phyloP scores from a whole-genome alignment of 1,284 basidiomycete species.

The Leccinum variabile region DNA sequence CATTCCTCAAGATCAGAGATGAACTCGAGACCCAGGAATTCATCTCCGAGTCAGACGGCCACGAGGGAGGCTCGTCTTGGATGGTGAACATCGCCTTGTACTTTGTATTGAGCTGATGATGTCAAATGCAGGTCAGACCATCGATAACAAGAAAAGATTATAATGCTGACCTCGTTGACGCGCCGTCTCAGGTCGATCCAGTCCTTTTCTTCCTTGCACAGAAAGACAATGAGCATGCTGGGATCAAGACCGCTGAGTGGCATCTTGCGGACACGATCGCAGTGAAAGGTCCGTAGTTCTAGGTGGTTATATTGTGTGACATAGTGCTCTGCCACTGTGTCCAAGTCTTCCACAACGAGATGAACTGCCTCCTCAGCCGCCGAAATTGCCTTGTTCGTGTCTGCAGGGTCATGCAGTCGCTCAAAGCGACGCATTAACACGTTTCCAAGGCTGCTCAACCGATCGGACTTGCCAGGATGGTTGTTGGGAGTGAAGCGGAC shows the following conservation, averaged over 20 bases:
- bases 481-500: background rate
- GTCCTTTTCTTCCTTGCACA: slow-evolving; percentile 79
- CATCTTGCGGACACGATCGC: slow-evolving; percentile 93
- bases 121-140: slow-evolving; percentile 3
- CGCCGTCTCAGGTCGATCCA: slow-evolving; percentile 81
- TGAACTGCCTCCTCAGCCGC: too few species aligned
- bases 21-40: slow-evolving; percentile 76
- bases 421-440: background rate
- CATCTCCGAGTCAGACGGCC: slow-evolving; percentile 70
- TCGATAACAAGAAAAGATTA: slow-evolving; percentile 1
- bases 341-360: too few species aligned
- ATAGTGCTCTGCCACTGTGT: too few species aligned
- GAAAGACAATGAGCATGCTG: slow-evolving; percentile 94
- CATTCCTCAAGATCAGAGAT: slow-evolving; percentile 71
- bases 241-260: slow-evolving; percentile 89
- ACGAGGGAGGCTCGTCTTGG: slow-evolving; percentile 82
- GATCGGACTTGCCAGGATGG: background rate
- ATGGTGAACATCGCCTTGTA: slow-evolving; percentile 80
- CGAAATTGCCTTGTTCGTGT: background rate
- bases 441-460: background rate
- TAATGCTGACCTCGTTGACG: slow-evolving; percentile 61
- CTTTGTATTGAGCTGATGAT: slow-evolving; percentile 47
- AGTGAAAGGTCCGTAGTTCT: slow-evolving; percentile 89
- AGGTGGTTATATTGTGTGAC: too few species aligned
- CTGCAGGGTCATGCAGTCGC: background rate